Evolutionary conservation across 192 early-diverging fungal genomes (phyloP), one percentile per base, ranked within the genome.

Genomic region (Coemansia asiatica): DNA sequence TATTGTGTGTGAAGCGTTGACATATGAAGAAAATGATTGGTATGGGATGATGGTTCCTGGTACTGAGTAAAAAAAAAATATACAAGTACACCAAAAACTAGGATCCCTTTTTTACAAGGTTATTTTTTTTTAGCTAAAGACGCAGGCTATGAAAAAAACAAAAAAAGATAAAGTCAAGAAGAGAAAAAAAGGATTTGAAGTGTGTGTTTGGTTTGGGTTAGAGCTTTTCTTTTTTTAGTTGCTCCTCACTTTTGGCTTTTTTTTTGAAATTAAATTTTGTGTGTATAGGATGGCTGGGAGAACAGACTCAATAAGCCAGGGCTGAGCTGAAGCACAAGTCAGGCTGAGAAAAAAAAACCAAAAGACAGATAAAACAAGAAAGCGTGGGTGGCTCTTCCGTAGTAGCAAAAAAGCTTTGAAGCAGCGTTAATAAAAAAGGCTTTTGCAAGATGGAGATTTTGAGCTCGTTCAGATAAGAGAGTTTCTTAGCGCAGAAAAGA

Each of bases 1-100:
- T 81, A 81, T 38, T 71, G 73, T 75, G 79, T 75, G 67, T 81
- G 79, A 47, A 81, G 72, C 27, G 79, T 81, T 23, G 79, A 81
- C 79, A 81, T 80, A 16, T 12, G 8, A 13, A 16, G 8, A 10
- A 19, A 6, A 46, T 44, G 63, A 15, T 50, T n/a, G 40, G 10
- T 22, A 16, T 64, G 28, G 19, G 18, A 18, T 16, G n/a, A 28
- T 5, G 48, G 49, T 6, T 23, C 35, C 50, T 27, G 26, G 36
- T 35, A 40, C 53, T 5, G 15, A 29, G 38, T 15, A 56, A 58
- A 31, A 29, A 33, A 27, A 26, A 58, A 29, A 10, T 7, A 28
- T 13, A 50, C 48, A 28, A 62, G 27, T 22, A n/a, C 44, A 31
- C 10, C 22, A 54, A 28, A 35, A 63, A 40, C n/a, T n/a, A n/a